Evolutionary conservation across 1,284 basidiomycete species (phyloP).

Genomic region (Puccinia novopanici): DNA sequence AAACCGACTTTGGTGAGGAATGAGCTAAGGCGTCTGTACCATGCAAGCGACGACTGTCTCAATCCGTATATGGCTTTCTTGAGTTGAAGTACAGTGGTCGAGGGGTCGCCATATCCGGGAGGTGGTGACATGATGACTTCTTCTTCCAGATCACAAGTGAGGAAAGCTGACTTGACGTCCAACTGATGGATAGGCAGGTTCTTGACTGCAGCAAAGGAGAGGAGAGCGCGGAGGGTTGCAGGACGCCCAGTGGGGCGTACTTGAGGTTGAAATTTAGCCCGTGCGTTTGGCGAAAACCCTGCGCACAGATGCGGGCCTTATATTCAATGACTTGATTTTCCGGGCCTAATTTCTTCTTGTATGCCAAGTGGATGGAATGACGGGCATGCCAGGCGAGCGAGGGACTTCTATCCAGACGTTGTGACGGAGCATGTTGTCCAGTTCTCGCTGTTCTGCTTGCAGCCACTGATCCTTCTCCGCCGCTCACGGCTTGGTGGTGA

Average conservation of each 20-base stretch:
- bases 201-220: slow-evolving; percentile 27
- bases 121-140: not conserved
- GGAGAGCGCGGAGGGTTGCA: slow-evolving; percentile 59
- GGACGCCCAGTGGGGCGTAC: not conserved
- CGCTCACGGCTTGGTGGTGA: not conserved
- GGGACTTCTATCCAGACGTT: not conserved
- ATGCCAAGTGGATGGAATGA: not conserved
- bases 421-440: not conserved
- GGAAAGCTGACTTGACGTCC: too few species aligned
- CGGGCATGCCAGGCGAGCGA: too few species aligned
- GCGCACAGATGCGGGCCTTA: slow-evolving; percentile 1
- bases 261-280: not conserved
- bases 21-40: too few species aligned
- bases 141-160: not conserved
- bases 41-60: too few species aligned
- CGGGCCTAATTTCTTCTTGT: not conserved
- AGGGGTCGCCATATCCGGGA: not conserved
- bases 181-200: slow-evolving; percentile 9
- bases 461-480: not conserved
- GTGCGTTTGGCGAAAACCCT: not conserved
- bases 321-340: not conserved
- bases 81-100: too few species aligned
- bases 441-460: not conserved
- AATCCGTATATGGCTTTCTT: too few species aligned
- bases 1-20: too few species aligned